Base-by-base conservation (phyloP, 805 yeast species). In the Cyberlindnera meyerae region DNA sequence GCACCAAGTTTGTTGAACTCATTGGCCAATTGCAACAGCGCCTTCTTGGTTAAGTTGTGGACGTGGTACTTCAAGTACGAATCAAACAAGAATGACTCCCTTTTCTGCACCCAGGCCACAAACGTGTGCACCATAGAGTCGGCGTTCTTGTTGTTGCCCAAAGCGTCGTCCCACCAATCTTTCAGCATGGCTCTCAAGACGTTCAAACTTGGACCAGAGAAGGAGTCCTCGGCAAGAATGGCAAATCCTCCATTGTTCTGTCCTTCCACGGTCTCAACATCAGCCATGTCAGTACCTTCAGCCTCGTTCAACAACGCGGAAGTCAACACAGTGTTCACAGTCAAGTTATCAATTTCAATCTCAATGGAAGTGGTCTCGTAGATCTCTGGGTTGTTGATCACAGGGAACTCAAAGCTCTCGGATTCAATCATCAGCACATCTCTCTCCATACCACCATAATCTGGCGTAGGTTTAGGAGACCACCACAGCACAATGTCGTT, bases 131-230 rank as follows among this genome's bases (percentile, higher is more conserved):
- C 81, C 73, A 89, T 73, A 1, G 84, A 66, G 57, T 89, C 97
- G 0, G 96, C 96, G 41, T 80, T 77, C 8, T 66, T 48, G 47
- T 82, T 74, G 37, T 75, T 76, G 15, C 66, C 65, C 37, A 84
- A 61, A 0, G 96, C 97, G 52, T 79, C 82, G 51, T 87, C 94
- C 96, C 97, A 90, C 96, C 96, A 87, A 22, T 71, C 77, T 51
- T 82, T 86, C 11, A 93, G 82, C 72, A 93, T 65, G 7, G 70
- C 58, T 52, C 94, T 73, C 38, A 93, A 66, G 2, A 82, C 82
- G 8, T 68, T 58, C 43, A 93, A 65, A 3, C 96, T 84, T 1
- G 83, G 75, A 0, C 79, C 71, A 9, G 89, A 81, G 49, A 90
- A 89, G 0, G 95, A 75, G 57, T 90, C 95, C 47, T 81, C 85